Evolutionary conservation across 306 rosid species (phyloP), one percentile per base, ranked within the genome.

Genomic region (Vicia sativa): DNA sequence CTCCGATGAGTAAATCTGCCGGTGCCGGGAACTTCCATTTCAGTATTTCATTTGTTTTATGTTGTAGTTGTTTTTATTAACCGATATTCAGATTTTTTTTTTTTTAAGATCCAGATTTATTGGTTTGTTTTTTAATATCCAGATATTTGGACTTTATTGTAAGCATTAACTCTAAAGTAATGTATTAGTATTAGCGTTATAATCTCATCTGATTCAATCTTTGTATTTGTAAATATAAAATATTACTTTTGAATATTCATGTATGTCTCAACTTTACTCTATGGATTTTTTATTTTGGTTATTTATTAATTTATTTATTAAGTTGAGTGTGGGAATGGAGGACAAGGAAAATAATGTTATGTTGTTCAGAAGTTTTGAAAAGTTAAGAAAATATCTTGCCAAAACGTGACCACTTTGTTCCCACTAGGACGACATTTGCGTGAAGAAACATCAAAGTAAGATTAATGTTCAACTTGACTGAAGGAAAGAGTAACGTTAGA

Each of bases 1-100:
- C 38, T 80, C 81, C 78, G 90, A 86, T 78, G 70, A 0, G 16
- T 85, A 71, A 78, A 29, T 12, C 63, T 5, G 41, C 69, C 75
- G 68, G 67, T 53, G 52, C 42, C 18, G 68, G 63, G 11, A 0
- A 8, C 16, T 13, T 19, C 5, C 5, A 5, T 12, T 26, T 21
- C 23, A 21, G 23, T 21, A 21, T 21, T 21, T 55, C 6, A 26
- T 58, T 10, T 28, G 25, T 3, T 7, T 49, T 70, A n/a, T 44
- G 0, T 53, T 65, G 53, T 15, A 52, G 56, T 65, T 42, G 26
- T 11, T 19, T 44, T 48, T 50, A 21, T 60, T 2, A n/a, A n/a
- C n/a, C n/a, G 60, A 38, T 38, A 9, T 16, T n/a, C 42, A 3
- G 29, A 46, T 74, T 56, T 62, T 18, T 16, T 23, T 53, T 18